Evolutionary conservation across 257 asterid species (phyloP).

Genomic region (Nicotiana tomentosiformis): DNA sequence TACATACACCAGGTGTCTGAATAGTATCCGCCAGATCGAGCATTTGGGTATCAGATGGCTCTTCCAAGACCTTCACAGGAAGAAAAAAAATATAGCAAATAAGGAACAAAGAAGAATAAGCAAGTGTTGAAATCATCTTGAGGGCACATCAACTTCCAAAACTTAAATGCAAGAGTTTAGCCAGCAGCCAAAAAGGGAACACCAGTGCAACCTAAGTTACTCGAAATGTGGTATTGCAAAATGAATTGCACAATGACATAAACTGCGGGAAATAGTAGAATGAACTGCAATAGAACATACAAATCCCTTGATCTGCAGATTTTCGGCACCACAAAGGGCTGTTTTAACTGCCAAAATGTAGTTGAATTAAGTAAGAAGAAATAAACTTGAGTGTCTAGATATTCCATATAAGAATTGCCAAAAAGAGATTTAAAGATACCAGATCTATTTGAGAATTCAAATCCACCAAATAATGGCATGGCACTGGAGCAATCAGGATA

Average conservation of each 20-base stretch:
- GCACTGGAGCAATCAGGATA: slow-evolving; percentile 59
- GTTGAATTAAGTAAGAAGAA: slow-evolving; percentile 20
- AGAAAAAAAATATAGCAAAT: not conserved
- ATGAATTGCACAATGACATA: not conserved
- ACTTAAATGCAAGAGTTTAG: not conserved
- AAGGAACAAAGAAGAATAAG: not conserved
- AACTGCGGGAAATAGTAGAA: not conserved
- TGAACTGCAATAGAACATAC: slow-evolving; percentile 40
- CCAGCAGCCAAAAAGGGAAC: not conserved
- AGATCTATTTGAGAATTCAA: slow-evolving; percentile 61
- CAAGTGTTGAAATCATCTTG: not conserved
- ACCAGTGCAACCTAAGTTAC: not conserved
- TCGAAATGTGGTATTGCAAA: not conserved
- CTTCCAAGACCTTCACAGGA: slow-evolving; percentile 55
- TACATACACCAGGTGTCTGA: slow-evolving; percentile 77
- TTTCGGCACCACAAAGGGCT: slow-evolving; percentile 41
- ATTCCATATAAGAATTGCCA: not conserved
- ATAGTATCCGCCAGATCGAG: slow-evolving; percentile 50
- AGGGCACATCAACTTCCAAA: slow-evolving; percentile 1
- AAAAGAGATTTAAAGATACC: slow-evolving; percentile 35
- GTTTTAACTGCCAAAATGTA: slow-evolving; percentile 61
- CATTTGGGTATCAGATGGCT: slow-evolving; percentile 49
- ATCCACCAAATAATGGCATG: slow-evolving; percentile 63
- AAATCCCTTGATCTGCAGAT: slow-evolving; percentile 58
- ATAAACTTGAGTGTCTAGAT: not conserved